phyloP scores from a whole-genome alignment of 2,329 filamentous ascomycete species.

The Acarospora socialis region DNA sequence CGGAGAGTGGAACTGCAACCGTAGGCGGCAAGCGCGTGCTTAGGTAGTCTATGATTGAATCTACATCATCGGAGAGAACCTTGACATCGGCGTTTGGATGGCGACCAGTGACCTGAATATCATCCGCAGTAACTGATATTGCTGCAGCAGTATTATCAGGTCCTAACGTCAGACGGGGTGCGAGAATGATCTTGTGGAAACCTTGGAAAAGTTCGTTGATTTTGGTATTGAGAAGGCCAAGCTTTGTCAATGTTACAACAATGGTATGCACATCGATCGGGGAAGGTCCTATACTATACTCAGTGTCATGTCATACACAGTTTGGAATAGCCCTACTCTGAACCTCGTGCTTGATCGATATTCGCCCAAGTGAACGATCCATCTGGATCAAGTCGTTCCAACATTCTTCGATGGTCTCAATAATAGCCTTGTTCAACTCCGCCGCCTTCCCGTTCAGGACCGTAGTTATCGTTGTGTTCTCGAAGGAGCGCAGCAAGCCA shows the following conservation, averaged over 20 bases:
- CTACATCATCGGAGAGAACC: constrained; percentile 29
- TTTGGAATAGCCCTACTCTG: constrained; percentile 29
- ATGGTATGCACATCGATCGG: constrained; percentile 19
- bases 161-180: constrained; percentile 41
- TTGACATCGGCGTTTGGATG: constrained; percentile 18
- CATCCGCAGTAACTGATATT: constrained; percentile 22
- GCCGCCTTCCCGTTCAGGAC: constrained; percentile 52
- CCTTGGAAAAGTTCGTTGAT: constrained; percentile 48
- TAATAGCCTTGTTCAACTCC: constrained; percentile 51
- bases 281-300: constrained; percentile 12
- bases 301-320: constrained; percentile 10
- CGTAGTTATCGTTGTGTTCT: constrained; percentile 26
- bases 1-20: constrained; percentile 43
- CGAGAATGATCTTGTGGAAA: constrained; percentile 46
- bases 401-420: constrained; percentile 50
- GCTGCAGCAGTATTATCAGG: constrained; percentile 13
- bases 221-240: constrained; percentile 33
- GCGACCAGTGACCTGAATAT: constrained; percentile 20
- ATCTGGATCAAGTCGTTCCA: constrained; percentile 57
- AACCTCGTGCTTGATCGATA: constrained; percentile 42
- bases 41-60: constrained; percentile 36
- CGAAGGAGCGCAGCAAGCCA: constrained; percentile 18
- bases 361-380: constrained; percentile 38
- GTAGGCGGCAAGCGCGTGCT: constrained; percentile 34
- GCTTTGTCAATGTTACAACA: constrained; percentile 20